These are phyloP conservation scores for Forsythia suspensa DNA, from an alignment of 257 asterid species.

Conservation along the genomic window DNA sequence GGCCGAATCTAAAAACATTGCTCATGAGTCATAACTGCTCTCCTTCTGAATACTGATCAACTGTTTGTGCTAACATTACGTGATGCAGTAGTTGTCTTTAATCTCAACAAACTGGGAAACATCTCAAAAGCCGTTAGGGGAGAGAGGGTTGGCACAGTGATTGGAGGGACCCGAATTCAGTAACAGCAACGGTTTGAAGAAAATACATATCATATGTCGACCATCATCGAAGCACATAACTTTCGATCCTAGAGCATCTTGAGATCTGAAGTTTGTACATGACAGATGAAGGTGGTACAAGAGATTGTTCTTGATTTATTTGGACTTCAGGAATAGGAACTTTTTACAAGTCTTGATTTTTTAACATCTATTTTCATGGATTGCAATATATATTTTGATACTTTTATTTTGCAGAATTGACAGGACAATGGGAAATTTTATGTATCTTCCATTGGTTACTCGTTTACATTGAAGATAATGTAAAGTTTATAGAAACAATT, in stretches of 20 bases:
- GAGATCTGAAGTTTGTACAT: not conserved
- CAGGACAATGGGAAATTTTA: not conserved
- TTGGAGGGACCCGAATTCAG: constrained; percentile 52
- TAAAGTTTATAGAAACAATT: not conserved
- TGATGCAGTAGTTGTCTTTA: constrained; percentile 83
- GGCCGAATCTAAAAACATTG: not conserved
- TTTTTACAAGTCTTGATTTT: not conserved
- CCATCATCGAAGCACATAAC: not conserved
- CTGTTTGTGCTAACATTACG: not conserved
- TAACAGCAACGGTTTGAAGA: constrained; percentile 39
- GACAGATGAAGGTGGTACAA: not conserved
- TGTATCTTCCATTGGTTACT: not conserved
- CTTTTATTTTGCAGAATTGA: not conserved
- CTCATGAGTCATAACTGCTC: not conserved
- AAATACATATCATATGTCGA: not conserved
- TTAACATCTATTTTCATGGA: not conserved
- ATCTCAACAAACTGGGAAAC: constrained; percentile 78
- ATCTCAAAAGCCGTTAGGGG: constrained; percentile 83
- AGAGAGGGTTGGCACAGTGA: constrained; percentile 75
- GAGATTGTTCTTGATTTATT: not conserved
- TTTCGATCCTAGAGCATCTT: not conserved
- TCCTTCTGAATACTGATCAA: not conserved
- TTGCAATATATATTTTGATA: not conserved
- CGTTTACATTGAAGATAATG: not conserved
- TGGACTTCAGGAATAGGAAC: not conserved